Conservation (phyloP, 495 filamentous ascomycete species). For the Xylaria telfairii region DNA sequence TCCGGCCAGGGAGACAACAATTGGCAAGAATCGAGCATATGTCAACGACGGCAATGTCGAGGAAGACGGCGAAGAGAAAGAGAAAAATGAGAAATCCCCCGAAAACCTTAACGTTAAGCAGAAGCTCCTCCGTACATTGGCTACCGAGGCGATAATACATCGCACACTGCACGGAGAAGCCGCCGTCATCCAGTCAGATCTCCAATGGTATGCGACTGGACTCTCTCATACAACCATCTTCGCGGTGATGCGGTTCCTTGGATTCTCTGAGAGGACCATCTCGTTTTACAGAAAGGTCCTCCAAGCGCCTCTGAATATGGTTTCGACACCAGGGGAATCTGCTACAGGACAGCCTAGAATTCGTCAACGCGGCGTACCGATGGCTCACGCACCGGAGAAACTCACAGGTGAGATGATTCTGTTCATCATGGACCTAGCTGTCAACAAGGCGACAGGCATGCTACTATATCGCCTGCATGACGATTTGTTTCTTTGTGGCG, state of each 20-base stretch:
- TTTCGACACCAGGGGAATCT: constrained; percentile 54
- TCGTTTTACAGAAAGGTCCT: constrained; percentile 68
- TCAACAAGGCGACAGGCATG: constrained; percentile 64
- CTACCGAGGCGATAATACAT: constrained; percentile 65
- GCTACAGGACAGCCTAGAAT: constrained; percentile 40
- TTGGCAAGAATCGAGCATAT: constrained; percentile 21
- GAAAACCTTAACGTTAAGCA: constrained; percentile 54
- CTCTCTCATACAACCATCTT: constrained; percentile 66
- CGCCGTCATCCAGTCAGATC: constrained; percentile 67
- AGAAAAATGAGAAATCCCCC: constrained; percentile 11
- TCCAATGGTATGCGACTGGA: constrained; percentile 67
- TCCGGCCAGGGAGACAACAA: constrained; percentile 52
- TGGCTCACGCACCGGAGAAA: constrained; percentile 66
- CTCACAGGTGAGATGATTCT: constrained; percentile 67
- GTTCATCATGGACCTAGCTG: constrained; percentile 70
- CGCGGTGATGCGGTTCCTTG: constrained; percentile 64
- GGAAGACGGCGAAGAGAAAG: constrained; percentile 34
- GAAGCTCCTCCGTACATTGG: constrained; percentile 62
- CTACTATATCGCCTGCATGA: constrained; percentile 71
- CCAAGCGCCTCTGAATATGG: constrained; percentile 64
- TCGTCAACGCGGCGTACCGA: constrained; percentile 63
- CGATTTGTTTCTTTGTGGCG: constrained; percentile 74
- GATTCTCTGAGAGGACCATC: constrained; percentile 63
- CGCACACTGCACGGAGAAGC: constrained; percentile 59
- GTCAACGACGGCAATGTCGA: constrained; percentile 33